phyloP scores from a whole-genome alignment of 192 early-diverging fungal species.

The Linnemannia elongata region DNA sequence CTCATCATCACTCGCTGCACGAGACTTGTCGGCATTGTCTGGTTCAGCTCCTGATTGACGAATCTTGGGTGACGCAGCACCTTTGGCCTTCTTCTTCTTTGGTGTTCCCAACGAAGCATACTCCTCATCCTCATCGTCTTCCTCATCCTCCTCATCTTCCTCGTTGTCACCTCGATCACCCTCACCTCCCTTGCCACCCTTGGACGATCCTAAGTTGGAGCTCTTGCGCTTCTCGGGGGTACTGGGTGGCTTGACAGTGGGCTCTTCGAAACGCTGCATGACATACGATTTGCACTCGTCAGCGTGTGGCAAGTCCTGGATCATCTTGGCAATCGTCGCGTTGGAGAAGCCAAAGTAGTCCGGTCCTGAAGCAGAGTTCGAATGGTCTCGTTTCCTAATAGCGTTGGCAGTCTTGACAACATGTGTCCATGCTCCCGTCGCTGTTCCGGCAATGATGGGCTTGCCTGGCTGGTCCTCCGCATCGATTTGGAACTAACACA shows the following conservation, averaged over 20 bases:
- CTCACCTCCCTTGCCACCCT: conserved; percentile 16
- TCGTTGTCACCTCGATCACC: conserved; percentile 7
- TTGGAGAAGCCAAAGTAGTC: conserved; percentile 94
- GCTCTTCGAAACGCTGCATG: conserved; percentile 74
- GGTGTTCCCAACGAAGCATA: conserved; percentile 23
- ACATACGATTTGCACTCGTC: conserved; percentile 80
- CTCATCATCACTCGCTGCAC: neutral
- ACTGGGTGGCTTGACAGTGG: conserved; percentile 2
- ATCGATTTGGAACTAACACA: conserved; percentile 78
- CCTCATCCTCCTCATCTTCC: conserved; percentile 11
- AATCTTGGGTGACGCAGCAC: conserved; percentile 11
- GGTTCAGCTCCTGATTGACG: conserved; percentile 2
- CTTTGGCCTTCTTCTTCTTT: conserved; percentile 18
- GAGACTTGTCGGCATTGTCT: neutral
- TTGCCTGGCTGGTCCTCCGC: conserved; percentile 82
- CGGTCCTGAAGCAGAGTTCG: conserved; percentile 87
- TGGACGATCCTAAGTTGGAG: conserved; percentile 9
- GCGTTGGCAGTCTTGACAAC: conserved; percentile 85
- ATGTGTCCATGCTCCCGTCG: conserved; percentile 92
- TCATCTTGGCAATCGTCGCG: conserved; percentile 86
- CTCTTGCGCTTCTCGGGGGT: conserved; percentile 24
- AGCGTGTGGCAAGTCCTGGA: conserved; percentile 91
- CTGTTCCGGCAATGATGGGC: conserved; percentile 79
- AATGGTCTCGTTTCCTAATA: conserved; percentile 82
- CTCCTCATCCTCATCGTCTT: conserved; percentile 11